These are phyloP conservation scores for Solanum hybrid DNA, from an alignment of 305 asterid species.

Conservation along the genomic window DNA sequence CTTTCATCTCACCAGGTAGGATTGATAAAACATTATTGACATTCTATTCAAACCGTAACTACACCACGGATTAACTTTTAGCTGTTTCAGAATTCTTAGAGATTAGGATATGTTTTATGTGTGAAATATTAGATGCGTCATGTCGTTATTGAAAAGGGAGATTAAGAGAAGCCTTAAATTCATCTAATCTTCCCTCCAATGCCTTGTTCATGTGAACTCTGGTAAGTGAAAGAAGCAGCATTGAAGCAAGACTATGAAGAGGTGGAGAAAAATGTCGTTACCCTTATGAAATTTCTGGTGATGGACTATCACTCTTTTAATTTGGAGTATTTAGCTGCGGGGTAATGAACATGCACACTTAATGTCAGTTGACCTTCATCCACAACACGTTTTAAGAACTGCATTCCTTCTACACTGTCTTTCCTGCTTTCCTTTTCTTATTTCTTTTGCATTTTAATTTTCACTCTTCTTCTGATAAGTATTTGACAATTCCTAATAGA, in stretches of 20 bases:
- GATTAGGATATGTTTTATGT: background rate
- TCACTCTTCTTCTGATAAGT: background rate
- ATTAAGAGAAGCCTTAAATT: background rate
- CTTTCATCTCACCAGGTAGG: background rate
- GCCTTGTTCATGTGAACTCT: background rate
- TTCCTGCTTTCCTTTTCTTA: background rate
- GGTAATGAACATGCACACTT: background rate
- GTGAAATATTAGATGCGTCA: background rate
- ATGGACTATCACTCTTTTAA: background rate
- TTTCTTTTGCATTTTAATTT: background rate
- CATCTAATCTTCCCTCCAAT: background rate
- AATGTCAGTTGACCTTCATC: background rate
- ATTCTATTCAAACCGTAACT: background rate
- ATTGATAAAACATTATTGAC: background rate
- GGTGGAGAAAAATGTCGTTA: background rate
- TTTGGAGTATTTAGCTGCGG: background rate
- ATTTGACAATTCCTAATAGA: background rate
- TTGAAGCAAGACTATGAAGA: background rate
- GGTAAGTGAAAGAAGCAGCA: background rate
- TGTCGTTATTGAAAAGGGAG: background rate
- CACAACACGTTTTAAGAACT: background rate
- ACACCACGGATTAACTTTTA: background rate
- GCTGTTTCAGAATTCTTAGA: background rate
- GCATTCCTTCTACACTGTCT: background rate
- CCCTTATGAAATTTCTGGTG: background rate